phyloP scores from a whole-genome alignment of 495 filamentous ascomycete genomes.

The Daldinia caldariorum region DNA sequence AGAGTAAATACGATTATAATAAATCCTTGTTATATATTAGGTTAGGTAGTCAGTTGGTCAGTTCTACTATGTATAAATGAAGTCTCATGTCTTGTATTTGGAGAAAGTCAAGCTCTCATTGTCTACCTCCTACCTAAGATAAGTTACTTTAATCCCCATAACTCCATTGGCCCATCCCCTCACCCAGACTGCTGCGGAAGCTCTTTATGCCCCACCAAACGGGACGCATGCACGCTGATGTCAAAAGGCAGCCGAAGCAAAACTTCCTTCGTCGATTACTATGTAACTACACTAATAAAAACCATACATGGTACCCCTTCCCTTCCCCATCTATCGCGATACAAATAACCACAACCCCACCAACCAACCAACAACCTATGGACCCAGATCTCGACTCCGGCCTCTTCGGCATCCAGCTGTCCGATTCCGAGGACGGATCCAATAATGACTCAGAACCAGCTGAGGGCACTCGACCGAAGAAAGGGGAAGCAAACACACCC shows the following conservation, averaged over 20 bases:
- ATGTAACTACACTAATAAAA: not conserved
- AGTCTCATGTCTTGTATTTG: not conserved
- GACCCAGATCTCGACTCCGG: conserved; percentile 46
- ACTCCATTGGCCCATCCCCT: conserved; percentile 25
- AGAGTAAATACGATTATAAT: not conserved
- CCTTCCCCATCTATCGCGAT: too few relatives aligned
- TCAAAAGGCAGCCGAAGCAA: conserved; percentile 23
- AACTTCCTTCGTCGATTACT: conserved; percentile 4
- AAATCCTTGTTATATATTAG: not conserved
- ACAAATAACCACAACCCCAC: too few relatives aligned
- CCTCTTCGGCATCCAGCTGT: conserved; percentile 54
- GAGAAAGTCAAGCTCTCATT: not conserved
- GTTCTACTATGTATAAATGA: too few relatives aligned
- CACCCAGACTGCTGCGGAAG: conserved; percentile 28
- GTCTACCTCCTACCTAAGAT: too few relatives aligned
- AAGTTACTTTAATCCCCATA: not conserved
- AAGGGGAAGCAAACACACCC: conserved; percentile 28
- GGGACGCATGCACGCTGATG: conserved; percentile 36
- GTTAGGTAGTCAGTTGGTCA: too few relatives aligned
- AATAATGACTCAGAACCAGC: conserved; percentile 24
- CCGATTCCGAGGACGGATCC: conserved; percentile 48
- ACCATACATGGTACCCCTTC: too few relatives aligned
- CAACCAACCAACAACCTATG: not conserved
- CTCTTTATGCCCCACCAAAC: conserved; percentile 23
- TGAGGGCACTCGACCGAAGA: conserved; percentile 20